These are phyloP conservation scores for Lindgomyces ingoldianus DNA, from an alignment of 495 filamentous ascomycete species.

Conservation along the genomic window DNA sequence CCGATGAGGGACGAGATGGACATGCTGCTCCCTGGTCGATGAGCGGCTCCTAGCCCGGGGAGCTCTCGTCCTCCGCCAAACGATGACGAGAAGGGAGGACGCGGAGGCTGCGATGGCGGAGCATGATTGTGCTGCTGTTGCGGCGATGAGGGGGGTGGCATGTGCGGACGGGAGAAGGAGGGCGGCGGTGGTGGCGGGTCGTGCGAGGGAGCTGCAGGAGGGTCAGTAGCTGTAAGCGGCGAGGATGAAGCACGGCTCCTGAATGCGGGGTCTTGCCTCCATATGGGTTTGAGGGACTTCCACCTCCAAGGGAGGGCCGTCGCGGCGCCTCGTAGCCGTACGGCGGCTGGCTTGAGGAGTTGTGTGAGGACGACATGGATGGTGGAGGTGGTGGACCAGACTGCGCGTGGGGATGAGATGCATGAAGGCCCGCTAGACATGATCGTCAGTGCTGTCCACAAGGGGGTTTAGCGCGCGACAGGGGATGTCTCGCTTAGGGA, in stretches of 20 bases:
- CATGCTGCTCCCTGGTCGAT: slow-evolving; percentile 78
- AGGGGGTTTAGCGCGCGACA: slow-evolving; percentile 21
- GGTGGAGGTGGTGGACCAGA: slow-evolving; percentile 41
- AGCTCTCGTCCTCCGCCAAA: slow-evolving; percentile 56
- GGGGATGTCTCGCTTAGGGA: slow-evolving; percentile 32
- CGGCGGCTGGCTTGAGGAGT: slow-evolving; percentile 31
- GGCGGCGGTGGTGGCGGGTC: slow-evolving; percentile 50
- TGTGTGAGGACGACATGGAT: slow-evolving; percentile 32
- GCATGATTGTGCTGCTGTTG: slow-evolving; percentile 54
- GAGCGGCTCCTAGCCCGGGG: slow-evolving; percentile 49
- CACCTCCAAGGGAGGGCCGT: slow-evolving; percentile 42
- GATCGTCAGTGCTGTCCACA: slow-evolving; percentile 13
- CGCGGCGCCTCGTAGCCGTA: slow-evolving; percentile 41
- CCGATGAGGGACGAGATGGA: slow-evolving; percentile 92
- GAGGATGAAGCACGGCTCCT: slow-evolving; percentile 3
- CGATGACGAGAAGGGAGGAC: slow-evolving; percentile 46
- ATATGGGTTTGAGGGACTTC: slow-evolving; percentile 39
- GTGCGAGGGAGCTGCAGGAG: slow-evolving; percentile 30
- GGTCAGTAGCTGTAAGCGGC: slow-evolving; percentile 20
- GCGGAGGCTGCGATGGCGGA: slow-evolving; percentile 19
- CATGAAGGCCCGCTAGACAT: slow-evolving; percentile 26
- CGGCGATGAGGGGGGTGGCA: slow-evolving; percentile 63
- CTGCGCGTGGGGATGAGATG: slow-evolving; percentile 33
- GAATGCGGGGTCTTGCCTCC: slow-evolving; percentile 35
- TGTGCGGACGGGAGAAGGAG: slow-evolving; percentile 55